Conservation (phyloP, 805 yeast species). For the Nakazawaea ernobii region DNA sequence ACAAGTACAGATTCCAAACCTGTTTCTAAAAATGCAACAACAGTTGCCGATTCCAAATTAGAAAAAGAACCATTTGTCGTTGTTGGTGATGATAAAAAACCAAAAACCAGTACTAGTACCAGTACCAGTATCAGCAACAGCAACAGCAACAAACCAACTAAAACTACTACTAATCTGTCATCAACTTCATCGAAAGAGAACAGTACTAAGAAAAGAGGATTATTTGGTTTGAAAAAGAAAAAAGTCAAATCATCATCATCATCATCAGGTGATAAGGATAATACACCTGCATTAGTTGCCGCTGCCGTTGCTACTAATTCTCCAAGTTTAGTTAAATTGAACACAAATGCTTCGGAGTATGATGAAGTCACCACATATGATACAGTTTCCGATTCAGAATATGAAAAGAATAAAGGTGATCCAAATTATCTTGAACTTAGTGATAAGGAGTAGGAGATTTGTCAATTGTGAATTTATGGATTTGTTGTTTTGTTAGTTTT, state of each 20-base stretch:
- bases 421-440: conserved; percentile 40
- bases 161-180: conserved; percentile 9
- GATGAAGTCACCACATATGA: conserved; percentile 36
- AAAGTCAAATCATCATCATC: not conserved
- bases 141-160: not conserved
- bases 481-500: no score
- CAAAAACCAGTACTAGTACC: not conserved
- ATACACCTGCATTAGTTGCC: conserved; percentile 6
- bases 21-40: conserved; percentile 10
- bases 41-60: not conserved
- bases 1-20: not conserved
- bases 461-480: no score
- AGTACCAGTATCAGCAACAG: not conserved
- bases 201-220: conserved; percentile 9
- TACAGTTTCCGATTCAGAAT: conserved; percentile 45
- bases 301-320: conserved; percentile 9
- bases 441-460: not conserved
- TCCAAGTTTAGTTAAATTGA: conserved; percentile 2
- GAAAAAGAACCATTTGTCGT: conserved; percentile 12
- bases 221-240: conserved; percentile 15
- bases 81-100: conserved; percentile 7
- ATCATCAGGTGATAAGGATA: not conserved
- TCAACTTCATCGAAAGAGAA: conserved; percentile 8
- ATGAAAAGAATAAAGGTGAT: conserved; percentile 35
- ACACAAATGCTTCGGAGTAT: conserved; percentile 13